phyloP scores from a whole-genome alignment of 176 grass and related monocot species.

The bread wheat (Triticum aestivum) region IWGSC_CS_RefSeq_v2.1 NC_057806.1:281682117-281682616 shows the following conservation, averaged over 20 bases:
- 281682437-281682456: conserved; percentile 90
- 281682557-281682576: conserved; percentile 89
- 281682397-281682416: conserved; percentile 75
- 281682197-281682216: not conserved
- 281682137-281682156: too few species aligned
- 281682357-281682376: conserved; percentile 69
- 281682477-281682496: conserved; percentile 99
- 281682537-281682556: conserved; percentile 75
- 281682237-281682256: conserved; percentile 1
- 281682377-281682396: conserved; percentile 55
- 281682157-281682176: too few species aligned
- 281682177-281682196: not conserved
- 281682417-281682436: conserved; percentile 63
- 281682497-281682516: conserved; percentile 84
- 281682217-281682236: not conserved
- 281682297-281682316: conserved; percentile 71
- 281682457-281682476: conserved; percentile 99
- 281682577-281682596: conserved; percentile 96
- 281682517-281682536: conserved; percentile 83
- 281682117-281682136: not conserved
- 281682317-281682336: conserved; percentile 90
- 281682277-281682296: conserved; percentile 92
- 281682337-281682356: conserved; percentile 74
- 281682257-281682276: conserved; percentile 58
- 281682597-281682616: conserved; percentile 97